Evolutionary conservation across 2,329 filamentous ascomycete genomes (phyloP).

Genomic region (Fusarium sublunatum): DNA sequence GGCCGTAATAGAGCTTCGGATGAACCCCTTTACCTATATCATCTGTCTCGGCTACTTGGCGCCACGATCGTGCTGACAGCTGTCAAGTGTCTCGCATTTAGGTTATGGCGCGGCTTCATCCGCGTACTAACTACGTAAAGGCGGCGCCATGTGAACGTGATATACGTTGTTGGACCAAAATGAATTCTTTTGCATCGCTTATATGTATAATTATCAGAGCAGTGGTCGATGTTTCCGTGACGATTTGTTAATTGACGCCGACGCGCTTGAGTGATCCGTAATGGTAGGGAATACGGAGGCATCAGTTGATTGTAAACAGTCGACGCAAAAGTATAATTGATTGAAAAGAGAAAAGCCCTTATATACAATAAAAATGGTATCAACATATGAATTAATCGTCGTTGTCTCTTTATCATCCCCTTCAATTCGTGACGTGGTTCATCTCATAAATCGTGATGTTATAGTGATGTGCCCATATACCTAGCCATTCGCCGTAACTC

Average conservation of each 20-base stretch:
- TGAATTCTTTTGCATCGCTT: too few relatives aligned
- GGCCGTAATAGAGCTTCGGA: not conserved
- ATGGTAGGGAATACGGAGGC: too few relatives aligned
- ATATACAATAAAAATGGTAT: not conserved
- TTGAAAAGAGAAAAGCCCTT: not conserved
- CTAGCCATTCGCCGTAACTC: not conserved
- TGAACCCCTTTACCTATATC: not conserved
- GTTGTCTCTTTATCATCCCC: not conserved
- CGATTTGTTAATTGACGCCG: not conserved
- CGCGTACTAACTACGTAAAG: not conserved
- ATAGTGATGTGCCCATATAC: not conserved
- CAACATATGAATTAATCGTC: not conserved
- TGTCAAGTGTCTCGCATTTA: not conserved
- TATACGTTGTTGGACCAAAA: not conserved
- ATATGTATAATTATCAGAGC: too few relatives aligned
- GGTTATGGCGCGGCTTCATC: not conserved
- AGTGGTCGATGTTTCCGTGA: not conserved
- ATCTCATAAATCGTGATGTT: conserved; percentile 27
- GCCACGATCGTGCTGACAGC: not conserved
- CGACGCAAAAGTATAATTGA: not conserved
- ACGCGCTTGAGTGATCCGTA: too few relatives aligned
- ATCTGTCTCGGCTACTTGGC: not conserved
- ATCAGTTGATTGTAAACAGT: not conserved
- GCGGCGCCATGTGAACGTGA: not conserved
- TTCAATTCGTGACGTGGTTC: conserved; percentile 3